Evolutionary conservation across 768 basidiomycete species (phyloP).

Genomic region (Leccinum longicurvipes): DNA sequence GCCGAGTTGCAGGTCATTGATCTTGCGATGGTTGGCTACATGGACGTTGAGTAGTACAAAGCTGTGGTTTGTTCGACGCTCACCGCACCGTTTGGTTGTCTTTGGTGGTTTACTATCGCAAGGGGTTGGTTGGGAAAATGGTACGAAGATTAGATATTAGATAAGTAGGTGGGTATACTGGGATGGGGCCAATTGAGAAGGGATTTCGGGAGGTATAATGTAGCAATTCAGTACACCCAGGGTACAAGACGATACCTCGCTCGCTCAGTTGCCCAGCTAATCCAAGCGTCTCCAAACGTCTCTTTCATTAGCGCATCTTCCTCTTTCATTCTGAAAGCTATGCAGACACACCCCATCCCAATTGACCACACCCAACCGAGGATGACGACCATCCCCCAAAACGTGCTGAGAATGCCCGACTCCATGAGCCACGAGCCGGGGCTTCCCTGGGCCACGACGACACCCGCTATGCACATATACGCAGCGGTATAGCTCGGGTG

Average conservation of each 20-base stretch:
- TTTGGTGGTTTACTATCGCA: neutral
- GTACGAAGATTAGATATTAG: neutral
- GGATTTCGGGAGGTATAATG: neutral
- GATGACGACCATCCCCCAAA: neutral
- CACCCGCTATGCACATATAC: neutral
- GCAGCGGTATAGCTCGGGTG: conserved; percentile 1
- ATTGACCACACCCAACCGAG: neutral
- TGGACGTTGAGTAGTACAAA: neutral
- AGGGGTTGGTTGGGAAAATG: neutral
- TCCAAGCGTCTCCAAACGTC: conserved; percentile 8
- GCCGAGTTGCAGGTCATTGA: conserved; percentile 7
- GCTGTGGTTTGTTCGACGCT: neutral
- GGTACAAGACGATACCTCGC: conserved; percentile 5
- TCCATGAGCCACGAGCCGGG: conserved; percentile 1
- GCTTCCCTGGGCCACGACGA: neutral
- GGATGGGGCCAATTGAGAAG: neutral
- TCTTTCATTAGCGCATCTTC: conserved; percentile 6
- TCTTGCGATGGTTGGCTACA: neutral
- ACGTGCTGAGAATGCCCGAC: conserved; percentile 1
- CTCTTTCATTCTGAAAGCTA: neutral
- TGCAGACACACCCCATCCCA: neutral
- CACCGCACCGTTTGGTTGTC: neutral
- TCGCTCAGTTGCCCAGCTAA: neutral
- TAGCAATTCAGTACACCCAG: neutral
- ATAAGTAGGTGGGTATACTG: too few relatives aligned